phyloP scores from a whole-genome alignment of 2,329 filamentous ascomycete genomes.

The Cytospora piceicola region DNA sequence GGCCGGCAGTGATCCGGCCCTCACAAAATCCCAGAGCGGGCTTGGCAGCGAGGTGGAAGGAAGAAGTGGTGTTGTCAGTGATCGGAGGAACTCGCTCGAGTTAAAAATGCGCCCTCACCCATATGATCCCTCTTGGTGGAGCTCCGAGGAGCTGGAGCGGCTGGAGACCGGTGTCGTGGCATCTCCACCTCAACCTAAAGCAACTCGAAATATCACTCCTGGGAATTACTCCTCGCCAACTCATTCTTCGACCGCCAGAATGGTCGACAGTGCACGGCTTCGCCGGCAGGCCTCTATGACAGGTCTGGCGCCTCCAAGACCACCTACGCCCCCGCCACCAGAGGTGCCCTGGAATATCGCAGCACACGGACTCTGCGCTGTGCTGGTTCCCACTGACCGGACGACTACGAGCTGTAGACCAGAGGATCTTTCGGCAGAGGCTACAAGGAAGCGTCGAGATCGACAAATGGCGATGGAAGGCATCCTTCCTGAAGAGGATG shows the following conservation, averaged over 20 bases:
- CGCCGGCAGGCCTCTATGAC: constrained; percentile 65
- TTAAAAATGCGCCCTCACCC: constrained; percentile 41
- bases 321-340: constrained; percentile 71
- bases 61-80: constrained; percentile 49
- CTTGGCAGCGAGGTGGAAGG: constrained; percentile 63
- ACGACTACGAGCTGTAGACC: constrained; percentile 75
- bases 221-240: constrained; percentile 87
- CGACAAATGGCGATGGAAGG: constrained; percentile 58
- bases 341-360: constrained; percentile 85
- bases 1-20: constrained; percentile 56
- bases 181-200: constrained; percentile 55
- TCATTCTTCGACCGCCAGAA: constrained; percentile 82
- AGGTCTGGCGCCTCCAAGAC: constrained; percentile 45
- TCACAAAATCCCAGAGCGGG: constrained; percentile 48
- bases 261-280: constrained; percentile 68
- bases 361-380: constrained; percentile 78
- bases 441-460: constrained; percentile 65
- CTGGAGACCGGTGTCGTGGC: constrained; percentile 65
- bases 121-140: constrained; percentile 77
- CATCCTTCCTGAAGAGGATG: constrained; percentile 34
- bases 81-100: constrained; percentile 39
- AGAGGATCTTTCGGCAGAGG: constrained; percentile 77
- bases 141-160: constrained; percentile 64
- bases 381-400: constrained; percentile 77
- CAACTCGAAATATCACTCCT: constrained; percentile 57